These are phyloP conservation scores for Oropetium thomaeum DNA, from an alignment of 176 grass and related monocot species.

Conservation along the genomic window DNA sequence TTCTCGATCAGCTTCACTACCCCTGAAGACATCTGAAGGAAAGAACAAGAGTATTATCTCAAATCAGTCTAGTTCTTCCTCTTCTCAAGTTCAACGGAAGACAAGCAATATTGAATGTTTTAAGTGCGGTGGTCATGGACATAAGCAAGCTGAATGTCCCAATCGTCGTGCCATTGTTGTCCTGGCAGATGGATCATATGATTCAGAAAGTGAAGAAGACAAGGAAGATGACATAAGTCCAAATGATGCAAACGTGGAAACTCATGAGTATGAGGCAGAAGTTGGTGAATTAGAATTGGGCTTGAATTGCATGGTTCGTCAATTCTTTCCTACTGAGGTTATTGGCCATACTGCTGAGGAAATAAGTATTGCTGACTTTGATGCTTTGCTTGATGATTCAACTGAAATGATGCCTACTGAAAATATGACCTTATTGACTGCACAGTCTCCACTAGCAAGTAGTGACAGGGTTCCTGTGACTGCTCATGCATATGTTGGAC, in stretches of 20 bases:
- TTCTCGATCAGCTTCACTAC: too few relatives aligned
- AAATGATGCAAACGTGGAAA: neutral
- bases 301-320: too few relatives aligned
- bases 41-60: neutral
- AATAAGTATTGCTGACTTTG: constrained; percentile 9
- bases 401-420: too few relatives aligned
- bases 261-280: neutral
- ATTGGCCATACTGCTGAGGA: neutral
- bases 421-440: neutral
- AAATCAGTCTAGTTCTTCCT: neutral
- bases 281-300: neutral
- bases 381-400: neutral
- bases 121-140: constrained; percentile 3
- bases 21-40: too few relatives aligned
- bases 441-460: too few relatives aligned
- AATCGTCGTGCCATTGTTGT: neutral
- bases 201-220: neutral
- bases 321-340: too few relatives aligned
- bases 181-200: neutral
- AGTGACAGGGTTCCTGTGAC: too few relatives aligned
- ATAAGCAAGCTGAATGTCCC: neutral
- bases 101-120: neutral
- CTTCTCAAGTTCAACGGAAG: neutral
- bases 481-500: too few relatives aligned
- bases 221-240: neutral